These are phyloP conservation scores for Linderniella brevidens DNA, from an alignment of 257 asterid genomes.

Conservation along the genomic window DNA sequence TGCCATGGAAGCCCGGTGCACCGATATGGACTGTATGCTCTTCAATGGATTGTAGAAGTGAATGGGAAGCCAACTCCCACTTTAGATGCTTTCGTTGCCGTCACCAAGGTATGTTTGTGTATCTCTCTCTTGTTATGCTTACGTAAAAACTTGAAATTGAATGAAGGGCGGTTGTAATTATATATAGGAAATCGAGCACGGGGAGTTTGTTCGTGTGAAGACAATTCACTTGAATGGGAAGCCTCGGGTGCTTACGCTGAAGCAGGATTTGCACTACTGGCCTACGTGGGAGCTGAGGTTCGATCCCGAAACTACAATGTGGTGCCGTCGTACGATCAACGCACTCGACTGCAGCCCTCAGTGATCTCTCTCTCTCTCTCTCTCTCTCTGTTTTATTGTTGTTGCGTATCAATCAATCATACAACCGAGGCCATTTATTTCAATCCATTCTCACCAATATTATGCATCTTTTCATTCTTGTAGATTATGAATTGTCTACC, in stretches of 20 bases:
- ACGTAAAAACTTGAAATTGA: no score
- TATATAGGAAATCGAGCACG: slow-evolving; percentile 62
- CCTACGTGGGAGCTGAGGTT: slow-evolving; percentile 92
- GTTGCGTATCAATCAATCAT: no score
- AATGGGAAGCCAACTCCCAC: slow-evolving; percentile 85
- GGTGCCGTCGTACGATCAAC: slow-evolving; percentile 70
- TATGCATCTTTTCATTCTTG: no score
- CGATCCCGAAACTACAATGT: slow-evolving; percentile 65
- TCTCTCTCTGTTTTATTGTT: no score
- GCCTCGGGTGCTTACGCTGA: slow-evolving; percentile 78
- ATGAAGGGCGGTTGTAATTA: no score
- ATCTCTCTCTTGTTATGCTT: neutral
- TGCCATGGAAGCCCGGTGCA: slow-evolving; percentile 98
- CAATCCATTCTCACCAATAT: no score
- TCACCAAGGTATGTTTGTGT: slow-evolving; percentile 45
- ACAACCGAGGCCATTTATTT: no score
- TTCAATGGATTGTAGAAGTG: slow-evolving; percentile 93
- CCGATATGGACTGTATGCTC: slow-evolving; percentile 86
- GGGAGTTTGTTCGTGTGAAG: slow-evolving; percentile 78
- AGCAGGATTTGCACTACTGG: slow-evolving; percentile 98
- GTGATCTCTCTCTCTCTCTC: no score
- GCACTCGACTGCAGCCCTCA: slow-evolving; percentile 21
- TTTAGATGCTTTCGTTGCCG: slow-evolving; percentile 77
- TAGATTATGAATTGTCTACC: no score
- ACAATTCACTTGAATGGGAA: slow-evolving; percentile 85